Evolutionary conservation across 768 basidiomycete species (phyloP), one percentile per base, ranked within the genome.

Genomic region (Lentinula sp.): DNA sequence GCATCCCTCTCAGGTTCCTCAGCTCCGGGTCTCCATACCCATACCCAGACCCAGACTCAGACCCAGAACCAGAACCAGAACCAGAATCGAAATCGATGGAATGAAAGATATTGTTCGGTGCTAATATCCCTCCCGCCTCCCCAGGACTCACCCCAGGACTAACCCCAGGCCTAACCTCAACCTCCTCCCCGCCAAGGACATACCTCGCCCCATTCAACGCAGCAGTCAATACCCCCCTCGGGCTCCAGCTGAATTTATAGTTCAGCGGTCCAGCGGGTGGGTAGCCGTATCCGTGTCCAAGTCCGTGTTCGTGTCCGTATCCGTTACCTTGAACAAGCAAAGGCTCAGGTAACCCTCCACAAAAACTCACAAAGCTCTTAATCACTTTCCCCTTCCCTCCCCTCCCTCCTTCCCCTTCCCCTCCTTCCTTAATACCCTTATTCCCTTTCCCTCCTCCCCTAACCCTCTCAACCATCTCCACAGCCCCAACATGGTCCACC

Each of bases 221-320:
- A 2, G 94, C 95, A 15, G 79, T 82, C 42, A 98, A 74, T 7
- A 96, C 94, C 5, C 93, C 95, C 61, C 86, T 79, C 0, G 95
- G 94, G 53, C 86, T 90, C 95, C 95, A 98, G 65, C 93, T 92
- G 69, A 94, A 94, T 69, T 95, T 96, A 68, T 96, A 95, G n/a
- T 87, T 80, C 9, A 95, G 74, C 1, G 93, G 93, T 15, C 88
- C 84, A 3, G 45, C 57, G 21, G 45, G 32, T 11, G 32, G 32
- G 15, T 60, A 52, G 1, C 13, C 48, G 7, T 15, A 23, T 16
- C 18, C 39, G 35, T 18, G 23, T 32, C 15, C 6, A 3, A 1
- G 6, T 9, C 8, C 28, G 5, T 23, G 2, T 5, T 11, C 11
- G 3, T 9, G 6, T 23, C 15, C 63, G 77, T 39, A 0, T 51